These are phyloP conservation scores for Carex arenaria DNA, from an alignment of 202 grass and related monocot genomes.

Conservation along the genomic window DNA sequence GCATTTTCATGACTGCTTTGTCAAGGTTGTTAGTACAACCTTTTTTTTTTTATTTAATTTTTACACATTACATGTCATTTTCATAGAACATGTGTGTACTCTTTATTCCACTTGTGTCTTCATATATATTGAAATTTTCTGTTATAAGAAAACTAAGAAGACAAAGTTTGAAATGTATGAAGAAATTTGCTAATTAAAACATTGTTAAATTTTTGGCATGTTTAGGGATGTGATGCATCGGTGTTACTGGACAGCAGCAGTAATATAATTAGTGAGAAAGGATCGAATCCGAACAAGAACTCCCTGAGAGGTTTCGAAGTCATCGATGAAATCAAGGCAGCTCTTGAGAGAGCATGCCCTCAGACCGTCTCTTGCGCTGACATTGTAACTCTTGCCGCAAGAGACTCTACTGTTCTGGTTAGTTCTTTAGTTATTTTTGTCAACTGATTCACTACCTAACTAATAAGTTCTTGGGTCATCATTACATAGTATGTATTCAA, in stretches of 20 bases:
- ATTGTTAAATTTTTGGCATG: not conserved
- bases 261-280: slow-evolving; percentile 75
- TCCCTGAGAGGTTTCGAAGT: slow-evolving; percentile 74
- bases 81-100: not conserved
- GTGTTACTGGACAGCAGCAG: slow-evolving; percentile 65
- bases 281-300: slow-evolving; percentile 70
- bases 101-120: too few relatives aligned
- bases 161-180: too few relatives aligned
- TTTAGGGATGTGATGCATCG: slow-evolving; percentile 76
- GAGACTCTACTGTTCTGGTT: slow-evolving; percentile 57
- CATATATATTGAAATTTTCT: not conserved
- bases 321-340: slow-evolving; percentile 62
- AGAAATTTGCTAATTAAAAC: not conserved
- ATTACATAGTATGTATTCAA: not conserved
- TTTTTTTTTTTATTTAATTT: not conserved
- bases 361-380: slow-evolving; percentile 70
- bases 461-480: not conserved
- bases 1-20: slow-evolving; percentile 82
- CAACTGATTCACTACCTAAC: not conserved
- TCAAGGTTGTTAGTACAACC: slow-evolving; percentile 18
- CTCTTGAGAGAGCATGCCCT: slow-evolving; percentile 55
- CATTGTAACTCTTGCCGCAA: slow-evolving; percentile 51
- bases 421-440: not conserved
- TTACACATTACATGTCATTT: not conserved
- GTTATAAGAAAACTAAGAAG: too few relatives aligned